Base-by-base conservation (phyloP, 1,139 yeast genomes). In the Kodamaea arcana region DNA sequence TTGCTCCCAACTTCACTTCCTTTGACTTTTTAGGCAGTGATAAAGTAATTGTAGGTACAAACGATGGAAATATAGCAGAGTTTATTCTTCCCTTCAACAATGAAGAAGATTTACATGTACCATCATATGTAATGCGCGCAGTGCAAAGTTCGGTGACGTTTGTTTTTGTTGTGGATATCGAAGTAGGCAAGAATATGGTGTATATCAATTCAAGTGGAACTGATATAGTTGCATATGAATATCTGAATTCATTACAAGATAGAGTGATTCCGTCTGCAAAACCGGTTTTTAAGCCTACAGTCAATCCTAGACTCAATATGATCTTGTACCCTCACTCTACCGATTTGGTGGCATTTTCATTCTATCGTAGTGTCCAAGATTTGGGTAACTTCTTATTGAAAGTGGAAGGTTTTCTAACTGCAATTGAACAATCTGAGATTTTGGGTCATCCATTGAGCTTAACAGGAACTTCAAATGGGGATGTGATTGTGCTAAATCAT, bases 61-160 rank as follows among this genome's bases (percentile, higher is more conserved):
- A 69, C 1, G 75, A 77, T 37, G 97, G 97, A 0, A 65, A 65
- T 24, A 57, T 87, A 6, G 81, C 80, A 0, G 94, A 84, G 49
- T 81, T 74, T 47, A 65, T 72, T 20, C 51, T 83, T 1, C 64
- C 64, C 2, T 42, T 29, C 50, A 47, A 33, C 7, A 48, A 38
- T 4, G 50, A 42, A 11, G 20, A 35, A 11, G 33, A 30, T 8
- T 30, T 27, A 11, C 26, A 32, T 4, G 37, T 51, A 1, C 88
- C 88, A 0, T 73, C 81, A 0, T 80, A 60, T 37, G 43, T 58
- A n/a, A 47, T 51, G 29, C 69, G 72, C 12, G 48, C 79, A 1
- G 72, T 77, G 21, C 73, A 73, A 10, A 69, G 80, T 2, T 69
- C 77, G 17, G 65, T 83, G 6, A 53, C 69, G 7, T 56, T 74